phyloP scores from a whole-genome alignment of 1,284 basidiomycete species.

The Rhodotorula glutinis region DNA sequence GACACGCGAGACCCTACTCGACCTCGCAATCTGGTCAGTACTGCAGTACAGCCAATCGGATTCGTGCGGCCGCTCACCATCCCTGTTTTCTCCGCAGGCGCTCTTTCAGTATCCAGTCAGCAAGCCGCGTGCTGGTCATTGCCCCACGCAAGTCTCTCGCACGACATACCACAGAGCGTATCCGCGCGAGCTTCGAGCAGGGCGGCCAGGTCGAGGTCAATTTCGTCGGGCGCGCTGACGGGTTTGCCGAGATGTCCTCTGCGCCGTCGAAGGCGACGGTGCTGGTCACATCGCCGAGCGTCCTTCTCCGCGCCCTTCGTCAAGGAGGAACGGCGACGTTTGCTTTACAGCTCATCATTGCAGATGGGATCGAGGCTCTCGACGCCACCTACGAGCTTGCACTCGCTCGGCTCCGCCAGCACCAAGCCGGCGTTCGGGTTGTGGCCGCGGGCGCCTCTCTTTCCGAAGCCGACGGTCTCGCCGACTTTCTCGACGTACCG shows the following conservation, averaged over 20 bases:
- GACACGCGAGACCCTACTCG: conserved; percentile 53
- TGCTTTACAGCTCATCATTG: conserved; percentile 65
- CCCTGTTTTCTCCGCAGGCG: conserved; percentile 42
- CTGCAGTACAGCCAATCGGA: no score
- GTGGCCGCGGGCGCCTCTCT: conserved; percentile 77
- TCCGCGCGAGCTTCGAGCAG: conserved; percentile 39
- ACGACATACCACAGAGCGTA: conserved; percentile 46
- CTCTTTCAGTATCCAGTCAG: conserved; percentile 45
- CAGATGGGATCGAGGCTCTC: conserved; percentile 83
- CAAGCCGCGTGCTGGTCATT: conserved; percentile 47
- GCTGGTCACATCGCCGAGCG: conserved; percentile 47
- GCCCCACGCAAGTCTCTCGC: conserved; percentile 48
- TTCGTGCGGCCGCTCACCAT: no score
- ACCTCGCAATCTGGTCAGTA: conserved; percentile 67
- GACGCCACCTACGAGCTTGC: conserved; percentile 79
- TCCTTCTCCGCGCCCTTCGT: conserved; percentile 43
- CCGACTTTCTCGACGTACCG: conserved; percentile 76
- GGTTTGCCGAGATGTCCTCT: neutral
- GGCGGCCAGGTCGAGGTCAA: conserved; percentile 41
- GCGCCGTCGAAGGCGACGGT: neutral
- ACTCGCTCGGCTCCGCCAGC: conserved; percentile 62
- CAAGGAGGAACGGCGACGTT: conserved; percentile 44
- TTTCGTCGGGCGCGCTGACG: conserved; percentile 5
- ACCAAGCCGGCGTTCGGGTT: conserved; percentile 57
- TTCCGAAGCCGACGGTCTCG: conserved; percentile 73